Percentiles rank a stretch among this genome's conserved stretches.
Evolutionary conservation across 1,284 basidiomycete genomes (phyloP).

Genomic region (Irpex sp.): DNA sequence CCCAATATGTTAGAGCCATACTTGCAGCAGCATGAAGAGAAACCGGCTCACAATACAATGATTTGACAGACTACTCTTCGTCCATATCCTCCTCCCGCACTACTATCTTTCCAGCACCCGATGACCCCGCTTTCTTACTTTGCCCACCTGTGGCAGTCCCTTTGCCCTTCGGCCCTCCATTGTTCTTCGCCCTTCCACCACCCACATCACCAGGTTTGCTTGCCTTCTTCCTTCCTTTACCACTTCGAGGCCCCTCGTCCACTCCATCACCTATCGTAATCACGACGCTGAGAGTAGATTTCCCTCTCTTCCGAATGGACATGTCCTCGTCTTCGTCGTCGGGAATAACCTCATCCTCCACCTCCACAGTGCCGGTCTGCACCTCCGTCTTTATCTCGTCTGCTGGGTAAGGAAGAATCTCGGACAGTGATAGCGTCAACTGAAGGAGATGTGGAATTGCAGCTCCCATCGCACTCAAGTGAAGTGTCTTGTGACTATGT

Average conservation of each 20-base stretch:
- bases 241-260: slow-evolving; percentile 29
- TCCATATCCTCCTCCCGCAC: slow-evolving; percentile 32
- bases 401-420: slow-evolving; percentile 63
- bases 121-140: neutral
- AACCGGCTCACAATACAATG: neutral
- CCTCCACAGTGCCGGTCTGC: slow-evolving; percentile 69
- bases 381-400: slow-evolving; percentile 67
- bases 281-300: slow-evolving; percentile 58
- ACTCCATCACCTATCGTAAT: slow-evolving; percentile 58
- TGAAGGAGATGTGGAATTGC: slow-evolving; percentile 81
- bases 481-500: slow-evolving; percentile 67
- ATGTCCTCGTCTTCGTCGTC: slow-evolving; percentile 73
- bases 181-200: neutral
- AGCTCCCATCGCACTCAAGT: slow-evolving; percentile 80
- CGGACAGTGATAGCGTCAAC: slow-evolving; percentile 66
- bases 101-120: slow-evolving; percentile 21
- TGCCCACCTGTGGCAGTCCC: slow-evolving; percentile 16
- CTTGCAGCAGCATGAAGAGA: neutral
- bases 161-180: neutral
- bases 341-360: slow-evolving; percentile 75
- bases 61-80: slow-evolving; percentile 7
- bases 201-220: slow-evolving; percentile 11
- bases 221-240: slow-evolving; percentile 11
- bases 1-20: neutral
- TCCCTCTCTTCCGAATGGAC: slow-evolving; percentile 56